These are phyloP conservation scores for Sordariomycetes sp. DNA, from an alignment of 2,329 filamentous ascomycete genomes.

Conservation along the genomic window DNA sequence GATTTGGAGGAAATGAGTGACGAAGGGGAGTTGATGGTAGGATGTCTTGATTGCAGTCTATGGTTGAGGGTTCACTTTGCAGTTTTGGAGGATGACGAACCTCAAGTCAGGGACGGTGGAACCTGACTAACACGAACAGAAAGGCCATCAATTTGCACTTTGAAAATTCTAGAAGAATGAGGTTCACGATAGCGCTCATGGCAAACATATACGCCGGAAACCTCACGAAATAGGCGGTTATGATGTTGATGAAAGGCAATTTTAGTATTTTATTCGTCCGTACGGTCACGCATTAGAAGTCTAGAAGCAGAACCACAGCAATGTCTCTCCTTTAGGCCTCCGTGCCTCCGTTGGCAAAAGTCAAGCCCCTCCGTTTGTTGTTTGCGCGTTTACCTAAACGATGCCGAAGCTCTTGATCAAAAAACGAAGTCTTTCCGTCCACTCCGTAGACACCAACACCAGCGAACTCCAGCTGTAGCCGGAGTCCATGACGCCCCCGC, in stretches of 20 bases:
- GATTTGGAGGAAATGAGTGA: conserved; percentile 51
- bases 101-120: not conserved
- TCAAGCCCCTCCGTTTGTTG: conserved; percentile 23
- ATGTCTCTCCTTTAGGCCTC: conserved; percentile 35
- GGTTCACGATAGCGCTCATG: too few species aligned
- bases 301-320: conserved; percentile 41
- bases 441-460: conserved; percentile 57
- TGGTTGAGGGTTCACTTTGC: conserved; percentile 59
- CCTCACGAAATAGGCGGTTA: too few species aligned
- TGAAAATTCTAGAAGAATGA: not conserved
- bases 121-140: too few species aligned
- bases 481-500: conserved; percentile 3
- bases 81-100: conserved; percentile 30
- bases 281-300: conserved; percentile 46
- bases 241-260: conserved; percentile 33
- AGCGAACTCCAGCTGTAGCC: conserved; percentile 23
- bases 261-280: conserved; percentile 46
- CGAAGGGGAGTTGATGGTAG: conserved; percentile 53
- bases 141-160: too few species aligned
- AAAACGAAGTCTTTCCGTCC: conserved; percentile 50
- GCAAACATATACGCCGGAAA: not conserved
- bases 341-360: conserved; percentile 26
- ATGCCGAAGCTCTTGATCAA: conserved; percentile 37
- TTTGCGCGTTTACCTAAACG: conserved; percentile 36
- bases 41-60: conserved; percentile 57